Evolutionary conservation across 208 protist species (phyloP), one percentile per base, ranked within the genome.

Genomic region (Wallacemonas sp.): DNA sequence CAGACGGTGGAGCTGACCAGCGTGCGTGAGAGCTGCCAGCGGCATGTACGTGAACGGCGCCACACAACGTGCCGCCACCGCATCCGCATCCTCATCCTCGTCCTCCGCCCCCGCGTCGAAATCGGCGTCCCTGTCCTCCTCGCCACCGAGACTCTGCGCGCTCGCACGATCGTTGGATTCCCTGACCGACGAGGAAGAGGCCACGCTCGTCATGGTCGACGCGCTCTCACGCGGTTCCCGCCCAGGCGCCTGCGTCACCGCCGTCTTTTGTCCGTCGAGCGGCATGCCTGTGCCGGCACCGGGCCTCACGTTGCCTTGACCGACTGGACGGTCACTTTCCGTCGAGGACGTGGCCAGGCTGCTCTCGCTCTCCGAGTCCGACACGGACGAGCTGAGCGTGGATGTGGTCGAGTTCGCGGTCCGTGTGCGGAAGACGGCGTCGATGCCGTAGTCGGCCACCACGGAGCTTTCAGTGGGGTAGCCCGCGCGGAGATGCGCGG

Each of bases 71-170:
- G 36, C 12, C 36, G 4, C 8, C 36, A 16, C 36, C 12, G 4
- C 36, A 16, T 39, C 36, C 4, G 4, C 36, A 16, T 39, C 36
- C 8, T 39, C 36, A 39, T 39, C 36, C 4, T 39, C 36, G 12
- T 39, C 36, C n/a, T n/a, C n/a, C n/a, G 7, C 26, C 10, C 23
- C 33, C n/a, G 12, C 14, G 8, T 42, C 44, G 20, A 61, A 0
- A 20, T 41, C 55, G 31, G 16, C 55, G 28, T 61, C 55, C 5
- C n/a, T 8, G 10, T 61, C 38, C 41, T 61, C 45, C 28, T 38
- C 55, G 20, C 26, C 38, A 11, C 33, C 31, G 38, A 61, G 31
- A 42, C 38, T 61, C 31, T n/a, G 12, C 23, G 23, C n/a, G n/a
- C 38, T 45, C 8, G 55, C 55, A 20, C 31, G 31, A 0, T 38